phyloP scores from a whole-genome alignment of 1,139 yeast species.

The Arxiozyma heterogenica region DNA sequence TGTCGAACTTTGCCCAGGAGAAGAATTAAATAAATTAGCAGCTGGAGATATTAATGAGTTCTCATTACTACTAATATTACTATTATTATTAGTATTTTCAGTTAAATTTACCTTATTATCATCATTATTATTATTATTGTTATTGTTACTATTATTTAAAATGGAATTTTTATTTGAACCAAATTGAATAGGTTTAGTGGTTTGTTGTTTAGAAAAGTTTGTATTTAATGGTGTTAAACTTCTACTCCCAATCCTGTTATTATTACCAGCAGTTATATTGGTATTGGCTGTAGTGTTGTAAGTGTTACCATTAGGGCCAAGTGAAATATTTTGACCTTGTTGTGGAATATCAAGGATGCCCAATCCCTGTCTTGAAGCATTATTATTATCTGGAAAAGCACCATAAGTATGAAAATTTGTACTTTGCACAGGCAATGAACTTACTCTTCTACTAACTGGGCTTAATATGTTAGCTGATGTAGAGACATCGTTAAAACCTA shows the following conservation, averaged over 20 bases:
- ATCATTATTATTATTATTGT: not conserved
- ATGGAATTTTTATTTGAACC: not conserved
- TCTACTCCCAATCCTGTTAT: not conserved
- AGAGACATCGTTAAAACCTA: constrained; percentile 12
- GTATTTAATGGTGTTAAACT: not conserved
- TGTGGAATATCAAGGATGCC: constrained; percentile 2
- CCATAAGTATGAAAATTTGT: not conserved
- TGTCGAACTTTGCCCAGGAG: not conserved
- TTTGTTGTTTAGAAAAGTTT: not conserved
- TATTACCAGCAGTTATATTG: not conserved
- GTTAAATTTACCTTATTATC: not conserved
- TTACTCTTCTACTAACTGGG: constrained; percentile 1
- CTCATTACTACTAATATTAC: not conserved
- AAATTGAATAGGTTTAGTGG: constrained; percentile 5
- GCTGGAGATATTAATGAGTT: not conserved
- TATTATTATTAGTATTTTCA: not conserved
- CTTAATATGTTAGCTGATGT: constrained; percentile 1
- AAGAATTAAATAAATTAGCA: not conserved
- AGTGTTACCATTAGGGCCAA: not conserved
- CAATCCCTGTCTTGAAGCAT: not conserved
- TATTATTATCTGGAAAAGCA: not conserved
- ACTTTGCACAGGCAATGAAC: constrained; percentile 3
- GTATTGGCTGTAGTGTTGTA: not conserved
- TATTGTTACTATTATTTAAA: not conserved
- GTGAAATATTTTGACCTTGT: not conserved